These are phyloP conservation scores for Epichloe festucae DNA, from an alignment of 2,329 filamentous ascomycete species.

Conservation along the genomic window DNA sequence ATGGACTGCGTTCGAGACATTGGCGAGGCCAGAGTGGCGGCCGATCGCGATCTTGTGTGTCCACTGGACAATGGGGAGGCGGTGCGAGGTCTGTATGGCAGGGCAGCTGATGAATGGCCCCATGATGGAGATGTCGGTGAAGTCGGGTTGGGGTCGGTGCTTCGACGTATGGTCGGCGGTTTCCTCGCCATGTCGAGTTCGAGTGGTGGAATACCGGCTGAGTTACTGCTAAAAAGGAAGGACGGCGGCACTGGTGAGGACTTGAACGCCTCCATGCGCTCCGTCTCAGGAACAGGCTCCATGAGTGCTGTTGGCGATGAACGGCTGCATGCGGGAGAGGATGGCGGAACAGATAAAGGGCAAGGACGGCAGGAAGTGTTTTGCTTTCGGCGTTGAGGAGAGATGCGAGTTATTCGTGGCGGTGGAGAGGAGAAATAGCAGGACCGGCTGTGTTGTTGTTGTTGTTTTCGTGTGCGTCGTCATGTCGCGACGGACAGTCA, in stretches of 20 bases:
- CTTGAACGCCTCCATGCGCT: conserved; percentile 54
- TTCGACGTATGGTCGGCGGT: conserved; percentile 40
- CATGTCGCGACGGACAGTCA: not conserved
- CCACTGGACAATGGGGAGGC: conserved; percentile 45
- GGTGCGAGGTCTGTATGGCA: conserved; percentile 49
- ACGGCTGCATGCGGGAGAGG: conserved; percentile 1
- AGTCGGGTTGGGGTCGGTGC: conserved; percentile 42
- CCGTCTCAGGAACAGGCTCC: conserved; percentile 56
- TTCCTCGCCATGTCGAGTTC: conserved; percentile 35
- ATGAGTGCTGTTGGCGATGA: conserved; percentile 23
- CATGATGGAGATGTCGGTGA: conserved; percentile 40
- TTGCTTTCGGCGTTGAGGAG: not conserved
- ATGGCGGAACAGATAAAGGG: not conserved
- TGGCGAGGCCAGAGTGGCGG: conserved; percentile 38
- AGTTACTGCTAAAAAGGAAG: conserved; percentile 28
- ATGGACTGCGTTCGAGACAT: conserved; percentile 54
- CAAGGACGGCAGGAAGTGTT: not conserved
- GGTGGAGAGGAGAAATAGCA: not conserved
- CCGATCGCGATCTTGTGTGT: conserved; percentile 46
- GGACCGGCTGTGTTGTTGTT: not conserved
- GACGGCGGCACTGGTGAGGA: conserved; percentile 43
- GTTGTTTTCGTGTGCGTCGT: not conserved
- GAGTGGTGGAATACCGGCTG: conserved; percentile 20
- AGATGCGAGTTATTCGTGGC: too few relatives aligned
- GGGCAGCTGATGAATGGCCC: conserved; percentile 25